Percentiles rank a stretch among this genome's conserved stretches.
Evolutionary conservation across 2,329 filamentous ascomycete species (phyloP).

Genomic region (Fusarium haematococcum): DNA sequence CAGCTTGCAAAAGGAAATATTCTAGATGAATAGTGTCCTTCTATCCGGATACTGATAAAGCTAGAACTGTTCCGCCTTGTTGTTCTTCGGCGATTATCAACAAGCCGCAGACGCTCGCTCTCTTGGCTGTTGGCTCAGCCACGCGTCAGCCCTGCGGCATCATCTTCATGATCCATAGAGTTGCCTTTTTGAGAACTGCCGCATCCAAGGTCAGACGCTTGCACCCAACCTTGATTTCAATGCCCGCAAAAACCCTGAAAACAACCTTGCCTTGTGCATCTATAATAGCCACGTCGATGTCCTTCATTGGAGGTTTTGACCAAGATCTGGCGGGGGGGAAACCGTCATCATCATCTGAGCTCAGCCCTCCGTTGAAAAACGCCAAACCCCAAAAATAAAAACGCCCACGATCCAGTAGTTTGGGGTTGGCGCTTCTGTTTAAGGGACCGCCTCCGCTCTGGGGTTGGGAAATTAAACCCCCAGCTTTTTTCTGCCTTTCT

Average conservation of each 20-base stretch:
- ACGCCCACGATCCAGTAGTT: neutral
- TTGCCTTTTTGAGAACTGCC: neutral
- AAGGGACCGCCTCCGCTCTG: neutral
- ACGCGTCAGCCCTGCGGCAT: neutral
- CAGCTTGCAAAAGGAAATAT: neutral
- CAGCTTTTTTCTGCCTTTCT: neutral
- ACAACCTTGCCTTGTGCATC: neutral
- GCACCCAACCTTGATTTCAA: neutral
- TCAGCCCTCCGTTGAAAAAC: neutral
- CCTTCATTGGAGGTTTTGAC: neutral
- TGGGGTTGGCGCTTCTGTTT: neutral
- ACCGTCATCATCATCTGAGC: neutral
- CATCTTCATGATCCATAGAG: neutral
- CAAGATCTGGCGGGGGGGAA: neutral
- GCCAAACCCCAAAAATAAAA: neutral
- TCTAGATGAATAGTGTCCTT: neutral
- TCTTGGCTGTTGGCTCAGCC: neutral
- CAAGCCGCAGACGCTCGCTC: neutral
- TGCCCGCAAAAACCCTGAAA: neutral
- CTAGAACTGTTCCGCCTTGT: neutral
- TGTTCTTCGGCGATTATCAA: neutral
- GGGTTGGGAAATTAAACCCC: neutral
- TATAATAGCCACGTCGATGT: neutral
- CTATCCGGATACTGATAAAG: neutral
- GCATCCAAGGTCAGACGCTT: neutral